Conservation (phyloP, 768 basidiomycete species). For the Panus rudis region DNA sequence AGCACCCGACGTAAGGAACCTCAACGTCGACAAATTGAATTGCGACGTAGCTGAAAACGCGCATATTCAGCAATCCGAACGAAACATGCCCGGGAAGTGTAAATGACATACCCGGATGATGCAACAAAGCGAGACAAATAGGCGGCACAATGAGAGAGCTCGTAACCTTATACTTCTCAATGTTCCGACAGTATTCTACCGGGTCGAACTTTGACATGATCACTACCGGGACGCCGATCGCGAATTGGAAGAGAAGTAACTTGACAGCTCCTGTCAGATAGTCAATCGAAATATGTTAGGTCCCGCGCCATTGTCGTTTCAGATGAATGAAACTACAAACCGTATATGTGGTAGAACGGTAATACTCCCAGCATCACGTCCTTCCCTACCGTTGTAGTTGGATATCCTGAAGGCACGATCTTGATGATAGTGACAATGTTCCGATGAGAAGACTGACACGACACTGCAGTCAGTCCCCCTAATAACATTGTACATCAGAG, state of each 20-base stretch:
- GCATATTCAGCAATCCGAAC: no score
- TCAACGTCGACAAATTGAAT: conserved; percentile 58
- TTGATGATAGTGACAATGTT: conserved; percentile 59
- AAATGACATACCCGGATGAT: conserved; percentile 52
- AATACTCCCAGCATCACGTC: conserved; percentile 60
- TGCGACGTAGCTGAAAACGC: conserved; percentile 44
- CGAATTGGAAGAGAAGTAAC: conserved; percentile 53
- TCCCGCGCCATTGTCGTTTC: neutral
- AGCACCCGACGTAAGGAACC: conserved; percentile 62
- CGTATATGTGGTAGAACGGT: conserved; percentile 52
- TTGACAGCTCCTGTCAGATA: conserved; percentile 44
- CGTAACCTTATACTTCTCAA: conserved; percentile 61
- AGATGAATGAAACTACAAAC: conserved; percentile 16
- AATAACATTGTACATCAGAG: neutral
- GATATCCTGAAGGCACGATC: conserved; percentile 42
- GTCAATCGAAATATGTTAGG: conserved; percentile 1
- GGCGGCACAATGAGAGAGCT: conserved; percentile 67
- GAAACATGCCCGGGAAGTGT: neutral
- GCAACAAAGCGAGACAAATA: conserved; percentile 67
- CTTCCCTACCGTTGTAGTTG: conserved; percentile 26
- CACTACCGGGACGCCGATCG: conserved; percentile 41
- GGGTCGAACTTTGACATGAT: conserved; percentile 72
- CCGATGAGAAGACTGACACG: conserved; percentile 55
- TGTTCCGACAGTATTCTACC: conserved; percentile 50
- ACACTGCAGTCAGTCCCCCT: neutral